Evolutionary conservation across 2,329 filamentous ascomycete species (phyloP), one percentile per base, ranked within the genome.

Genomic region (Microdochium nivale): DNA sequence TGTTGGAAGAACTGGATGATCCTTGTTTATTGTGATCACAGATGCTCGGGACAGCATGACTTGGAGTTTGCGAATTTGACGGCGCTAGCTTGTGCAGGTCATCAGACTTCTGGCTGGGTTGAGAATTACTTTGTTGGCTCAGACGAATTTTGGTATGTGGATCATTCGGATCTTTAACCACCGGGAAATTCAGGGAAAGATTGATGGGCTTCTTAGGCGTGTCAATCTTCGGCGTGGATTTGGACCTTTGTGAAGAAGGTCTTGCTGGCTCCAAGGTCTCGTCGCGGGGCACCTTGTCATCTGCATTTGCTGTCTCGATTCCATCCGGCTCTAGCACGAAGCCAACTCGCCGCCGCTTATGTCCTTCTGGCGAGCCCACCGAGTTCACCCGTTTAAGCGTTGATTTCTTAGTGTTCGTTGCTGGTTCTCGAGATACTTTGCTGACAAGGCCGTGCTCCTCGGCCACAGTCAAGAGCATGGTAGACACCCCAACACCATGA

Each of bases 81-180:
- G 66, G 63, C 5, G 69, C 61, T 23, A 69, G 63, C 52, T 68
- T 72, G 9, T 44, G 40, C n/a, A 24, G 19, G 23, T 44, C 40
- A 13, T 44, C 40, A 19, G 16, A 3, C 25, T 67, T 66, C 9
- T 71, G 67, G 25, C 72, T 76, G 51, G 75, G 75, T 37, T 81
- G 80, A 33, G 78, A 78, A 49, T 66, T 70, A 51, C 76, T 80
- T 47, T 76, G 74, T 64, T 92, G 88, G 60, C 86, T 90, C 27
- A 89, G 70, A 46, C 84, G 80, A 47, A 82, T 58, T 25, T 76
- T 72, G 0, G 85, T 87, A 53, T 74, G 75, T 4, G 80, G 77
- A 58, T 88, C 81, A 58, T 83, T 77, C 1, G 84, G 79, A 58
- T 92, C 82, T 67, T 95, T 95, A 23, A 92, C 87, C 13, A 90